Percentiles rank a stretch among this genome's conserved stretches.
Evolutionary conservation across 306 rosid species (phyloP).

Genomic region (Oemleria cerasiformis): DNA sequence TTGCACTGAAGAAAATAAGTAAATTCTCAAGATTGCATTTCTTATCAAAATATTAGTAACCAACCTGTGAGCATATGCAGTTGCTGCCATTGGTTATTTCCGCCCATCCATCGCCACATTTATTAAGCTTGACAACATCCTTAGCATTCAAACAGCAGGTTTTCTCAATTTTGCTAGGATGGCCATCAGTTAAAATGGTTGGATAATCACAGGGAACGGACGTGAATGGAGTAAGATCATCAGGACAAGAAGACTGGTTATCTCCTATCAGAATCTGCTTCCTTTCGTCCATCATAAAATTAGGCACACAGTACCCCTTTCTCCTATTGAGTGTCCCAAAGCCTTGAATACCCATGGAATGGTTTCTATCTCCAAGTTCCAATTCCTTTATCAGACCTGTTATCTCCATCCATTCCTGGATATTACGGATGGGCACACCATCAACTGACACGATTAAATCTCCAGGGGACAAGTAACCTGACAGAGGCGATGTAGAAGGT

Average conservation of each 20-base stretch:
- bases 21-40: conserved; percentile 9
- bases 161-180: conserved; percentile 28
- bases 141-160: conserved; percentile 63
- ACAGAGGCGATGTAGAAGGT: conserved; percentile 59
- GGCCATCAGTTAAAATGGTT: conserved; percentile 26
- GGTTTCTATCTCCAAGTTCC: conserved; percentile 37
- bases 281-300: conserved; percentile 47
- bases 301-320: conserved; percentile 76
- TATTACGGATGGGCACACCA: conserved; percentile 46
- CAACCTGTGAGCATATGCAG: conserved; percentile 59
- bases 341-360: conserved; percentile 26
- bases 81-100: conserved; percentile 28
- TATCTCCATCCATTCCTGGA: conserved; percentile 65
- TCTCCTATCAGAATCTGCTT: conserved; percentile 29
- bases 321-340: conserved; percentile 34
- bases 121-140: conserved; percentile 52
- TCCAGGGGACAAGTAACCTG: conserved; percentile 62
- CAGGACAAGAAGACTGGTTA: conserved; percentile 48
- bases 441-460: conserved; percentile 69
- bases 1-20: conserved; percentile 1
- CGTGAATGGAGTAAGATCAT: conserved; percentile 49
- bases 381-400: conserved; percentile 37
- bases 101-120: conserved; percentile 67
- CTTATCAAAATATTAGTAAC: conserved; percentile 18
- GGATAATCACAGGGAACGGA: conserved; percentile 37